Base-by-base conservation (phyloP, 768 basidiomycete species). In the Xerocomus potaroensis region DNA sequence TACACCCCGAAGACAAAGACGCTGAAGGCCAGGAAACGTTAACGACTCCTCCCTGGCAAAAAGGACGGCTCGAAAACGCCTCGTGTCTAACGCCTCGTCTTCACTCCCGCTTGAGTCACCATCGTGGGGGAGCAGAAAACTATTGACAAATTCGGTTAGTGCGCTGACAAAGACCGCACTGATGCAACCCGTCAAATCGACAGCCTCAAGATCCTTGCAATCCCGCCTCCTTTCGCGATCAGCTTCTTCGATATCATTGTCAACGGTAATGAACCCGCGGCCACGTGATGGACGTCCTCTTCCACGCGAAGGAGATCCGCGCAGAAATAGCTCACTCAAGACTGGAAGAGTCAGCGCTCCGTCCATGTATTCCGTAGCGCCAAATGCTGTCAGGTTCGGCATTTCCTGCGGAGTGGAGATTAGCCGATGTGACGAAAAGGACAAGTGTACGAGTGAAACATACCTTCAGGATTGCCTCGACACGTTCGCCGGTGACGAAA, bases 291-390 rank as follows among this genome's bases (percentile, higher is more conserved):
- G 80, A 18, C 83, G 81, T 0, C 86, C 83, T 11, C 86, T 74
- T 0, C 80, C 80, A 33, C 82, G 79, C 22, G 84, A 84, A 8
- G 80, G 77, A 7, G 73, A 69, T 22, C 95, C 94, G 23, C 95
- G 84, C 50, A 98, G 80, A 58, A 99, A 83, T 15, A 99, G 70
- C 61, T 97, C 95, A 44, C 83, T 87, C 10, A 99, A 71, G 15
- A 98, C 93, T 0, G 84, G 74, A 14, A 88, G 71, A 11, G 85
- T 89, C 33, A 99, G 73, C 1, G 95, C 85, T 4, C 89, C 85
- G 55, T 99, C 95, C 90, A 99, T 97, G 63, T 97, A 99, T 65
- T 99, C 95, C 2, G 95, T 97, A 5, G 91, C 93, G n/a, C 94
- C 94, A 53, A 99, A 91, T 8, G 83, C 77, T 15, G 74, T 74